A percentile compares a stretch with the other conserved stretches of the same genome.
These are phyloP conservation scores for Orbilia blumenaviensis DNA, from an alignment of 2,329 filamentous ascomycete genomes.

Conservation along the genomic window DNA sequence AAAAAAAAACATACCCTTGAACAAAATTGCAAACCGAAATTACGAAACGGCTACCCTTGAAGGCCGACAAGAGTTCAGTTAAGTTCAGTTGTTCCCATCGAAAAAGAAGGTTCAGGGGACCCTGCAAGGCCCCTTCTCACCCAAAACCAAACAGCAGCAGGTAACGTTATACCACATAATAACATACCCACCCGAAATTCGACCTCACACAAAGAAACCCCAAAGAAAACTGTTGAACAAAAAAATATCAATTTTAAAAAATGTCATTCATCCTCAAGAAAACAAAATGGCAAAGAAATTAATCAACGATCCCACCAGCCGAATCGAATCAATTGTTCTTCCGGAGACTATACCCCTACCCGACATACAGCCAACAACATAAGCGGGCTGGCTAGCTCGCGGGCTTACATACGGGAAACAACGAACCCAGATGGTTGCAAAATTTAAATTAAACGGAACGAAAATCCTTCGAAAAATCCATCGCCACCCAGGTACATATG, in stretches of 20 bases:
- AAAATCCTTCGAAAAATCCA: conserved; percentile 10
- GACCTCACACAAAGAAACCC: not conserved
- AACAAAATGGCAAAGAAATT: not conserved
- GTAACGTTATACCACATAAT: conserved; percentile 5
- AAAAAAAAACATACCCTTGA: no score
- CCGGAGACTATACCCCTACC: no score
- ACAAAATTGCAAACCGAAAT: not conserved
- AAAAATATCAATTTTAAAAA: not conserved
- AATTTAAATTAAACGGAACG: not conserved
- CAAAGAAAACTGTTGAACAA: not conserved
- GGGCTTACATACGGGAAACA: not conserved
- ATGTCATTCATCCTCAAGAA: not conserved
- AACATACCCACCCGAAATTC: conserved; percentile 17
- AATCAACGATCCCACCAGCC: not conserved
- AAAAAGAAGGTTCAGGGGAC: not conserved
- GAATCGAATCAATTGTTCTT: not conserved
- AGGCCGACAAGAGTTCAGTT: no score
- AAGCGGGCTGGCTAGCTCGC: no score
- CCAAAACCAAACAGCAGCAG: not conserved
- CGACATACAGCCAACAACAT: not conserved
- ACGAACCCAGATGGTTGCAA: no score
- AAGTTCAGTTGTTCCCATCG: no score
- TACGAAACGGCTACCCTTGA: not conserved
- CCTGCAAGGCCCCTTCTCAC: not conserved
- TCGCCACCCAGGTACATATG: no score